phyloP scores from a whole-genome alignment of 176 grass and related monocot species.

The Lolium perenne region DNA sequence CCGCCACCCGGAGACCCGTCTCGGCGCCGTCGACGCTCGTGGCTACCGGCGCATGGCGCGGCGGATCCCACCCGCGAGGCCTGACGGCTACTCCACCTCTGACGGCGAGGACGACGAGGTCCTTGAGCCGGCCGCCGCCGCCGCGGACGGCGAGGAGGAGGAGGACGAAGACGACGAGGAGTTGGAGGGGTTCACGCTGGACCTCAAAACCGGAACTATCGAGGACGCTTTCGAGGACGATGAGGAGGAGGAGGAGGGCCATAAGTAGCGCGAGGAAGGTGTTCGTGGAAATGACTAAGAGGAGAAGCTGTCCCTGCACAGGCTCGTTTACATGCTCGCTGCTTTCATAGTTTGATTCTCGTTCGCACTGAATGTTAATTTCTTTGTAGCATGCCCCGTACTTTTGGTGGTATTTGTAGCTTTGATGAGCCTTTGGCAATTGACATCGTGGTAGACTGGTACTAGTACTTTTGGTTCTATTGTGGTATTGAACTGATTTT shows the following conservation, averaged over 20 bases:
- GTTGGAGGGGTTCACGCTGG: slow-evolving; percentile 35
- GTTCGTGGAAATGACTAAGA: not conserved
- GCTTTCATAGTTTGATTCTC: not conserved
- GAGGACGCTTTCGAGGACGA: not conserved
- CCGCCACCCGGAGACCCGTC: not conserved
- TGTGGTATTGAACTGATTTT: too few species aligned
- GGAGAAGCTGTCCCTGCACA: not conserved
- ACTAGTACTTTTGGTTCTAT: too few species aligned
- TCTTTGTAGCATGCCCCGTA: not conserved
- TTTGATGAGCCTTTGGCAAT: too few species aligned
- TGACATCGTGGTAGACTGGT: too few species aligned
- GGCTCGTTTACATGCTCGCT: not conserved
- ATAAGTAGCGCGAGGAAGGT: not conserved
- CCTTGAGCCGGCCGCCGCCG: not conserved
- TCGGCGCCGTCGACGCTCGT: slow-evolving; percentile 5
- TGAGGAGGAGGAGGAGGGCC: not conserved
- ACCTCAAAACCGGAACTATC: not conserved
- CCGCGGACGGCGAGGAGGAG: not conserved
- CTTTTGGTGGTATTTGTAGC: not conserved
- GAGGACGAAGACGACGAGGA: slow-evolving; percentile 1
- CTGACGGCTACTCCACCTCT: slow-evolving; percentile 62
- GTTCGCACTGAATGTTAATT: not conserved
- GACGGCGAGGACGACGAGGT: slow-evolving; percentile 51
- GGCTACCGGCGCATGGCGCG: slow-evolving; percentile 58
- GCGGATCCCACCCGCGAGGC: slow-evolving; percentile 46